A percentile compares a stretch with the other conserved stretches of the same genome.
phyloP scores from a whole-genome alignment of 805 yeast species.

The Cyberlindnera saturnus region DNA sequence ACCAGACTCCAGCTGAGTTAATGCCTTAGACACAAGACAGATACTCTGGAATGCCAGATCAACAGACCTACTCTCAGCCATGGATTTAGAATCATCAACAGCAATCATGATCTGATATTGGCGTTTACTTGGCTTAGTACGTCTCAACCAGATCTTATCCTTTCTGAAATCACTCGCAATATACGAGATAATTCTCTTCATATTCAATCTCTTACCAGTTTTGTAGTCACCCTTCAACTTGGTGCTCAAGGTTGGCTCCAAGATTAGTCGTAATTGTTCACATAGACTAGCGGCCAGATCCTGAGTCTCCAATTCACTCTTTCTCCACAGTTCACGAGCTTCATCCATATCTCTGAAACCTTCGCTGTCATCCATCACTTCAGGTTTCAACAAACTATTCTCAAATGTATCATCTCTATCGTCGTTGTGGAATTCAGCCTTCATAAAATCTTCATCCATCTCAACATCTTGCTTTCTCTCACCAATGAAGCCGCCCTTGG shows the following conservation, averaged over 20 bases:
- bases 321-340: constrained; percentile 75
- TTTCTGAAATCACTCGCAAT: constrained; percentile 96
- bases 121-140: constrained; percentile 96
- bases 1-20: constrained; percentile 92
- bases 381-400: constrained; percentile 16
- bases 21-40: constrained; percentile 88
- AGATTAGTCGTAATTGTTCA: constrained; percentile 86
- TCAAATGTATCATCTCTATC: constrained; percentile 20
- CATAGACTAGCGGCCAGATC: constrained; percentile 83
- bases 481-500: constrained; percentile 45
- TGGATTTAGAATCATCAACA: constrained; percentile 94
- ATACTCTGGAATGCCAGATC: constrained; percentile 92
- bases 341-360: constrained; percentile 50
- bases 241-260: constrained; percentile 96
- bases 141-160: constrained; percentile 96
- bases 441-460: constrained; percentile 28
- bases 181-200: constrained; percentile 96
- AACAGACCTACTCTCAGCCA: constrained; percentile 89
- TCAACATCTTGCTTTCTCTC: constrained; percentile 32
- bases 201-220: constrained; percentile 93
- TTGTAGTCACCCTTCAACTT: constrained; percentile 92
- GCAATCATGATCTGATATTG: constrained; percentile 97
- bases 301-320: constrained; percentile 77
- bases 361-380: constrained; percentile 19
- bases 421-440: constrained; percentile 24